Evolutionary conservation across 2,329 filamentous ascomycete species (phyloP), one percentile per base, ranked within the genome.

Genomic region (Didymella lethalis): DNA sequence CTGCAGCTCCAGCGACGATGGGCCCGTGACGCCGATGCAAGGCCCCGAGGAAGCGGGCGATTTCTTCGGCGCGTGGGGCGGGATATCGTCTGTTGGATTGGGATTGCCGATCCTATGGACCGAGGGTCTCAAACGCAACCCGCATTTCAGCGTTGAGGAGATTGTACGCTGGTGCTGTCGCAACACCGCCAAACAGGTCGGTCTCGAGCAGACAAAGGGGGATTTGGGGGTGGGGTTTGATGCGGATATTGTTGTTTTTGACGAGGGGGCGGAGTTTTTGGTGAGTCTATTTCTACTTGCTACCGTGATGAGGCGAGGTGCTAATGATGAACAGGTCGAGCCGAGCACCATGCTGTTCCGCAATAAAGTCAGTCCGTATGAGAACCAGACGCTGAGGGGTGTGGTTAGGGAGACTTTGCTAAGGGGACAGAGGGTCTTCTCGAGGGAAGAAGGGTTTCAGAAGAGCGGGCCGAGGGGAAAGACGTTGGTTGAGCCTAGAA

Each of bases 41-140:
- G 71, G 77, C 1, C 74, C 78, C 36, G 78, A 81, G 23, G 77
- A 78, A 25, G 76, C 76, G 40, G 95, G 95, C 36, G 92, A 98
- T 79, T 98, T 99, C 84, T 95, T 98, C 79, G 88, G 90, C 4
- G 93, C 93, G 0, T 99, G 95, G 95, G 95, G 95, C 53, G 95
- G 95, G 14, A 97, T 99, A 71, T 94, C 91, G 4, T 95, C 91
- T 4, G 94, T 99, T 18, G 95, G 95, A 0, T 86, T 99, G 1
- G 95, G 95, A 0, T 84, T 99, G 4, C 92, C 92, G 4, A 97
- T 99, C 64, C 84, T 99, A 6, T 90, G 93, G 87, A 93, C 92
- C 0, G 88, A 92, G 44, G 85, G 90, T 31, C 82, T 84, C 73
- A 84, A 86, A 63, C 84, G 90, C 40, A 80, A 85, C 43, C 75